Conservation (phyloP, 2,329 filamentous ascomycete genomes). For the Aspergillus sp. region DNA sequence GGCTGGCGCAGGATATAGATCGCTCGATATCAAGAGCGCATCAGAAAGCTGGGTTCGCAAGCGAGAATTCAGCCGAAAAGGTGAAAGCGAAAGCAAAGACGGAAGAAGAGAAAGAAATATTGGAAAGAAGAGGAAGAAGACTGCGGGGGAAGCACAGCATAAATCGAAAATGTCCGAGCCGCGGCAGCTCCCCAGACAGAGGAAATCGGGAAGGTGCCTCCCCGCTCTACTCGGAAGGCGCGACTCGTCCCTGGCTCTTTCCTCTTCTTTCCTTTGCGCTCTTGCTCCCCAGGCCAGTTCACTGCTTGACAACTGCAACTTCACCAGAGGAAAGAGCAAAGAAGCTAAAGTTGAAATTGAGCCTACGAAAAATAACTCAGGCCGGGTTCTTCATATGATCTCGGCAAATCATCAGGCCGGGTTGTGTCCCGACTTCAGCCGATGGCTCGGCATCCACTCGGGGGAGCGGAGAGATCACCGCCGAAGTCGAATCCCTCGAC, state of each 20-base stretch:
- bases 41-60: neutral
- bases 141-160: slow-evolving; percentile 2
- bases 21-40: too few relatives aligned
- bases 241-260: neutral
- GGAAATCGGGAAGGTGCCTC: neutral
- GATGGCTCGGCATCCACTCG: slow-evolving; percentile 15
- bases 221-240: neutral
- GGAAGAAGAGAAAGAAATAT: neutral
- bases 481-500: neutral
- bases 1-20: too few relatives aligned
- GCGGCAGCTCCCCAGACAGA: neutral
- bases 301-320: neutral
- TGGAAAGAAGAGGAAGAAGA: neutral
- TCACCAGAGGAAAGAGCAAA: neutral
- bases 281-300: neutral
- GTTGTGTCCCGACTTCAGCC: slow-evolving; percentile 23
- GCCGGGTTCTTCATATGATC: slow-evolving; percentile 4
- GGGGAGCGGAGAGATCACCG: slow-evolving; percentile 8
- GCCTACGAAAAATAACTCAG: slow-evolving; percentile 1
- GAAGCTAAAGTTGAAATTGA: slow-evolving; percentile 9
- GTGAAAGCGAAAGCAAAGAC: neutral
- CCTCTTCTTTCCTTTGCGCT: neutral
- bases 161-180: slow-evolving; percentile 5
- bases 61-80: neutral
- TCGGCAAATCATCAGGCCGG: slow-evolving; percentile 21